Percentiles rank a stretch among this genome's conserved stretches.
Evolutionary conservation across 768 basidiomycete species (phyloP).

Genomic region (Leucocoprinus sp.): DNA sequence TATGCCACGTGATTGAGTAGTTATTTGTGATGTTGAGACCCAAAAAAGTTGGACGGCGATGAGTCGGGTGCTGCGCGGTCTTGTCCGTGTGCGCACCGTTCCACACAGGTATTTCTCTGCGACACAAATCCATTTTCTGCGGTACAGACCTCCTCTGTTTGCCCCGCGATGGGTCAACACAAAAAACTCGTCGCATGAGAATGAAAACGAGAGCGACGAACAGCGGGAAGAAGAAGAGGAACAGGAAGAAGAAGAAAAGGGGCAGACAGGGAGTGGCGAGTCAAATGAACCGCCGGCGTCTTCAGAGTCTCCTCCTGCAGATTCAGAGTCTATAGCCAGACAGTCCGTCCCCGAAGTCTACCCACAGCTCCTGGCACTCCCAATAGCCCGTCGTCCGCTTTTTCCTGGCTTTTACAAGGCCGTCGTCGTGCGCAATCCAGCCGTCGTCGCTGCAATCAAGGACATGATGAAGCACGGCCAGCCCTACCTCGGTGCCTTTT

Average conservation of each 20-base stretch:
- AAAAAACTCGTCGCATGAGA: constrained; percentile 1
- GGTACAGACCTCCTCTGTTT: neutral
- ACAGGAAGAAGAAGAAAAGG: too few relatives aligned
- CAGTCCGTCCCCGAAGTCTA: constrained; percentile 86
- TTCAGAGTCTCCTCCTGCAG: constrained; percentile 21
- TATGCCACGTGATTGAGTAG: too few relatives aligned
- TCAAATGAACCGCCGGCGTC: constrained; percentile 10
- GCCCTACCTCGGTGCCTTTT: constrained; percentile 93
- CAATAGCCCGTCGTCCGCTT: constrained; percentile 89
- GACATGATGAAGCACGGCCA: constrained; percentile 97
- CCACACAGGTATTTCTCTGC: neutral
- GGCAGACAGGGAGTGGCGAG: too few relatives aligned
- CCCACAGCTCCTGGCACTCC: constrained; percentile 90
- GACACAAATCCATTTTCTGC: neutral
- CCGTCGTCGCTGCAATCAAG: constrained; percentile 88
- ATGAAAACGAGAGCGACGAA: neutral
- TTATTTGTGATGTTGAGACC: too few relatives aligned
- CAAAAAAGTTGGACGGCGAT: constrained; percentile 9
- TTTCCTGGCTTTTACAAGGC: constrained; percentile 99
- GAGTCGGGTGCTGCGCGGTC: constrained; percentile 4
- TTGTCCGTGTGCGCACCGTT: neutral
- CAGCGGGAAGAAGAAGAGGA: constrained; percentile 3
- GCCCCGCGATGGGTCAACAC: constrained; percentile 7
- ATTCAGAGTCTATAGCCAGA: constrained; percentile 58
- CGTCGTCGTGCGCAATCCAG: constrained; percentile 85